phyloP scores from a whole-genome alignment of 306 rosid species.

The Luffa aegyptiaca region DNA sequence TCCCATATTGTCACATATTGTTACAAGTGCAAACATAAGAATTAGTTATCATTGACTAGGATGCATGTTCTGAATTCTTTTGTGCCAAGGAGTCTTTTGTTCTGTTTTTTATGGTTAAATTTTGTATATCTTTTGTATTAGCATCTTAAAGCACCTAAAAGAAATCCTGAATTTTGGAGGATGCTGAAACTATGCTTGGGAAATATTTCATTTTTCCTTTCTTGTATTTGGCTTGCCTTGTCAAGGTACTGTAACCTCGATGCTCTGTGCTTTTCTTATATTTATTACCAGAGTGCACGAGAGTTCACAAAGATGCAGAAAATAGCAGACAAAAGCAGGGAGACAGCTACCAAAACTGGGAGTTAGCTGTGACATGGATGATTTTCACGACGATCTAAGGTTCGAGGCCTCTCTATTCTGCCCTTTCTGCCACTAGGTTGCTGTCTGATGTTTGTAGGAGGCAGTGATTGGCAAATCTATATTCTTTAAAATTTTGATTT shows the following conservation, averaged over 20 bases:
- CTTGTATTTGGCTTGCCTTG: background rate
- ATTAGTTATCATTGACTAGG: background rate
- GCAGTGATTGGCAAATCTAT: slow-evolving; percentile 22
- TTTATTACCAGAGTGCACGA: slow-evolving; percentile 48
- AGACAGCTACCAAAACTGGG: slow-evolving; percentile 21
- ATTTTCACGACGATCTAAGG: slow-evolving; percentile 17
- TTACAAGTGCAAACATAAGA: background rate
- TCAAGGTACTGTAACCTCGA: slow-evolving; percentile 1
- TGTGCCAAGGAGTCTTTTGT: background rate
- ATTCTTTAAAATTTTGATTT: slow-evolving; percentile 5
- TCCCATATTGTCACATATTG: background rate
- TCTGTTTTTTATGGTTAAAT: background rate
- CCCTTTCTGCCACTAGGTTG: slow-evolving; percentile 24
- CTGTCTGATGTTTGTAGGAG: slow-evolving; percentile 37
- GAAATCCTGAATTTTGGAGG: background rate
- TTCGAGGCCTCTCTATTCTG: slow-evolving; percentile 10
- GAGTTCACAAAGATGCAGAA: slow-evolving; percentile 53
- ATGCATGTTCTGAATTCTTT: background rate
- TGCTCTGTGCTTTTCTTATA: slow-evolving; percentile 1
- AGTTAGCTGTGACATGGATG: slow-evolving; percentile 24
- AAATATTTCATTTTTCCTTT: background rate
- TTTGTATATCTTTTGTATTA: background rate
- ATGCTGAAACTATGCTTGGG: background rate
- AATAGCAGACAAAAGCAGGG: slow-evolving; percentile 43
- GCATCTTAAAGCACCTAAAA: background rate